Evolutionary conservation across 768 basidiomycete species (phyloP).

Genomic region (Macrolepiota fuliginosa): DNA sequence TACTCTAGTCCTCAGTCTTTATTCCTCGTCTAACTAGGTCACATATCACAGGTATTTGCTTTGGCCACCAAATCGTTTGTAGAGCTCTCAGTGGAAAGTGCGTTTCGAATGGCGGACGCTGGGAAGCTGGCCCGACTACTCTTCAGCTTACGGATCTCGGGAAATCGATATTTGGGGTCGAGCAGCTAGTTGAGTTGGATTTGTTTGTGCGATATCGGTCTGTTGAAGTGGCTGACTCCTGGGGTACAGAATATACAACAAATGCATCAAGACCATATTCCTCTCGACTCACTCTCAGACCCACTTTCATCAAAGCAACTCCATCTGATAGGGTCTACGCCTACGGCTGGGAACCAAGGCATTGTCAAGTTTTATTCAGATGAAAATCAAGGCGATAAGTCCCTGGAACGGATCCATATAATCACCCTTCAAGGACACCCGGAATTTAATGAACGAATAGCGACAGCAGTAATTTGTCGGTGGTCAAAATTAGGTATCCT

Average conservation of each 20-base stretch:
- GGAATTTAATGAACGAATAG: constrained; percentile 73
- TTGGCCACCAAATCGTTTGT: constrained; percentile 77
- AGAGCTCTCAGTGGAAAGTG: constrained; percentile 73
- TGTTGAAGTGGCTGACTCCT: neutral
- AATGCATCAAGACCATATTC: constrained; percentile 90
- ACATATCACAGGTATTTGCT: constrained; percentile 72
- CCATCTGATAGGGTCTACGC: constrained; percentile 63
- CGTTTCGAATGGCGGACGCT: constrained; percentile 60
- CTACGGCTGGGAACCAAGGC: constrained; percentile 64
- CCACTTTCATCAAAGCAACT: constrained; percentile 38
- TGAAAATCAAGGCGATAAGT: neutral
- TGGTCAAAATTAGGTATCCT: constrained; percentile 46
- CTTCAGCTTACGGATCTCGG: constrained; percentile 69
- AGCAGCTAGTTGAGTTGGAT: constrained; percentile 31
- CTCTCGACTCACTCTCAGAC: constrained; percentile 27
- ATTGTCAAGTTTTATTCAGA: constrained; percentile 52
- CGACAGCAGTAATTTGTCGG: constrained; percentile 49
- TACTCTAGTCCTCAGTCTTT: too few species aligned
- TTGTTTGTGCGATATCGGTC: too few species aligned
- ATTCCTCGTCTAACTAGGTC: too few species aligned
- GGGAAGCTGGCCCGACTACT: constrained; percentile 81
- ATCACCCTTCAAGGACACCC: constrained; percentile 90
- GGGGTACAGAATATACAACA: constrained; percentile 65
- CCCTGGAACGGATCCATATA: constrained; percentile 58
- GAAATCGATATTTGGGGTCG: constrained; percentile 59